Percentiles rank a stretch among this genome's conserved stretches.
Conservation (phyloP, 305 asterid genomes). For the Fraxinus xanthoxyloides region DNA sequence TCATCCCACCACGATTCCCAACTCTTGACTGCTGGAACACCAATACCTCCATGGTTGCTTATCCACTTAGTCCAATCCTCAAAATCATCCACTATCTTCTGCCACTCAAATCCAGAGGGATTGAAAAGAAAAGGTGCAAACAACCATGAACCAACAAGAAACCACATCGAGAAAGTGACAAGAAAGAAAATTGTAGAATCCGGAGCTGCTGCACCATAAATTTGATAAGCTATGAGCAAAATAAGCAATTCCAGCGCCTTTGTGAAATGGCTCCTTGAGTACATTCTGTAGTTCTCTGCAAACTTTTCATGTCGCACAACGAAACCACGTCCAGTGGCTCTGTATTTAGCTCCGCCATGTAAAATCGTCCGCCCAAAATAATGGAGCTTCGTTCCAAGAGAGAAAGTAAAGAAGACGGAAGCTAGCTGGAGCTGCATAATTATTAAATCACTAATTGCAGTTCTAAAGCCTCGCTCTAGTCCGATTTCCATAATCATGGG, state of each 20-base stretch:
- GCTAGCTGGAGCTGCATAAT: constrained; percentile 33
- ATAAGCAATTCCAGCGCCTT: constrained; percentile 26
- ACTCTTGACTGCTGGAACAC: constrained; percentile 23
- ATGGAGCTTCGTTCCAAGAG: constrained; percentile 27
- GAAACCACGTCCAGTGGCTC: constrained; percentile 38
- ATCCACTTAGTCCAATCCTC: constrained; percentile 24
- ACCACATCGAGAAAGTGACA: constrained; percentile 22
- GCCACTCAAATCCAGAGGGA: constrained; percentile 30
- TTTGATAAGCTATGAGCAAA: constrained; percentile 25
- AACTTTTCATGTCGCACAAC: constrained; percentile 32
- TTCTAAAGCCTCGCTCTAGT: constrained; percentile 23
- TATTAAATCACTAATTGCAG: constrained; percentile 24
- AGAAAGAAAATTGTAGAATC: constrained; percentile 5
- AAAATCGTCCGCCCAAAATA: constrained; percentile 33
- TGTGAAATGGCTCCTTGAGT: constrained; percentile 32
- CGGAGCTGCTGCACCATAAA: constrained; percentile 13
- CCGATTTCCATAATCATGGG: constrained; percentile 27
- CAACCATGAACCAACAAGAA: constrained; percentile 26
- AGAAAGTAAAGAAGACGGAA: constrained; percentile 27
- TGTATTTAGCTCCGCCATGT: constrained; percentile 33
- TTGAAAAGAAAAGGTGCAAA: constrained; percentile 26
- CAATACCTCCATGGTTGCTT: constrained; percentile 20
- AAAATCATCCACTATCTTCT: constrained; percentile 25
- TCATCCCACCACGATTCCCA: constrained; percentile 29
- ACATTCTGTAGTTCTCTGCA: constrained; percentile 33